Evolutionary conservation across 108 stramenopile genomes (phyloP).

Genomic region (Nannochloropsis salina): DNA sequence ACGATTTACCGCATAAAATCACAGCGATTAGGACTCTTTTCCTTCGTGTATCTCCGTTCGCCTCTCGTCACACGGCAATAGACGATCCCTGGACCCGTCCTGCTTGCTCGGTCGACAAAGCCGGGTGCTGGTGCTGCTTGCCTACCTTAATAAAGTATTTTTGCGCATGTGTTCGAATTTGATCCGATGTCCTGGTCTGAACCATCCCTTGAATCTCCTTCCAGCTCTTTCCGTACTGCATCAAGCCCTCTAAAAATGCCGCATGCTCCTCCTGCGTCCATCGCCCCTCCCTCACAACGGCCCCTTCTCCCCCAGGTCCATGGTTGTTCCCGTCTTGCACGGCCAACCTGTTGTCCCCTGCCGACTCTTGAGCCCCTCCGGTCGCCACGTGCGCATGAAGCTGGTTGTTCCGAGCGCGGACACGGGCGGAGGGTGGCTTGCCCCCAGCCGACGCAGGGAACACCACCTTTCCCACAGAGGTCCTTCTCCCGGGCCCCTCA

Average conservation of each 20-base stretch:
- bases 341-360: too few species aligned
- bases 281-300: constrained; percentile 23
- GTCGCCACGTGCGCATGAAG: too few species aligned
- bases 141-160: constrained; percentile 27
- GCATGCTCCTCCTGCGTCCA: constrained; percentile 50
- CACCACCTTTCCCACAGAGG: too few species aligned
- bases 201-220: constrained; percentile 7
- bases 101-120: neutral
- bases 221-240: constrained; percentile 30
- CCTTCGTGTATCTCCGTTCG: neutral
- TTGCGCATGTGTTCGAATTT: constrained; percentile 29
- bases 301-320: neutral
- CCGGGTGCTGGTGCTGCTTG: neutral
- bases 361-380: too few species aligned
- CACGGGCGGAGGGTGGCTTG: too few species aligned
- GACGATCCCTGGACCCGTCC: neutral
- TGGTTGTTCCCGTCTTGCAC: too few species aligned
- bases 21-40: neutral
- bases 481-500: too few species aligned
- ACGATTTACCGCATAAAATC: neutral
- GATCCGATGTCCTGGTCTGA: constrained; percentile 16
- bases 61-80: neutral
- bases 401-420: too few species aligned
- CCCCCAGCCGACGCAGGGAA: too few species aligned
- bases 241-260: constrained; percentile 41